These are phyloP conservation scores for Podila horticola DNA, from an alignment of 192 early-diverging fungal genomes.

Conservation along the genomic window DNA sequence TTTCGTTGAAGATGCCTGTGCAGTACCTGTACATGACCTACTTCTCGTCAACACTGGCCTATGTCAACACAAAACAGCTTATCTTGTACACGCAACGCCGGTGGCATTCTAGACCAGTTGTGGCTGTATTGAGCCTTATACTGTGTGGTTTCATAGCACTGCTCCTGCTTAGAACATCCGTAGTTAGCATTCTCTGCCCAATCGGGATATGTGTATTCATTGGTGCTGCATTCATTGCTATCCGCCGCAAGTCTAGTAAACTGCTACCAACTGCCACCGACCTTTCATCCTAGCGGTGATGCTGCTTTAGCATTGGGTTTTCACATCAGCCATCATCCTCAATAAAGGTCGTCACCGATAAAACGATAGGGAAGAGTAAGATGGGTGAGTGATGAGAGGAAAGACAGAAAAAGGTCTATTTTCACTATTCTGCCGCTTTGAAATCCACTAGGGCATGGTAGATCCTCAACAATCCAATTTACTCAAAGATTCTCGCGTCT, in stretches of 20 bases:
- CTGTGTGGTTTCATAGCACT: slow-evolving; percentile 22
- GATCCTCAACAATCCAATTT: too few species aligned
- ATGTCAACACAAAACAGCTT: slow-evolving; percentile 26
- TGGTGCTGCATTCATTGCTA: neutral
- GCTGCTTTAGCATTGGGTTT: too few species aligned
- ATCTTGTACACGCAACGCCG: slow-evolving; percentile 9
- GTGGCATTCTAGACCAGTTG: slow-evolving; percentile 1
- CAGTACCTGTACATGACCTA: slow-evolving; percentile 41
- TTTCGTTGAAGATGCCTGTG: slow-evolving; percentile 21
- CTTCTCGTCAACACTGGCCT: slow-evolving; percentile 32
- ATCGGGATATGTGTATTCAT: slow-evolving; percentile 10
- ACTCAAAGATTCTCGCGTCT: too few species aligned
- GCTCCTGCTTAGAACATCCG: slow-evolving; percentile 20
- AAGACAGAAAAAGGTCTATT: neutral
- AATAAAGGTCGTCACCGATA: neutral
- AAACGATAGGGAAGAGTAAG: too few species aligned
- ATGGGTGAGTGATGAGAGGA: neutral
- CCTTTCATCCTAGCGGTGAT: too few species aligned
- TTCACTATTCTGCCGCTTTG: too few species aligned
- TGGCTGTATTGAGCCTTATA: slow-evolving; percentile 8
- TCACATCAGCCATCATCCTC: too few species aligned
- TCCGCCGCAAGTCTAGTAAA: neutral
- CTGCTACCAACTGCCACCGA: too few species aligned
- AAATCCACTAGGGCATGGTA: too few species aligned
- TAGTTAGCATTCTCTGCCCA: slow-evolving; percentile 28